Conservation (phyloP, 768 basidiomycete species). For the Podaxis sp. region DNA sequence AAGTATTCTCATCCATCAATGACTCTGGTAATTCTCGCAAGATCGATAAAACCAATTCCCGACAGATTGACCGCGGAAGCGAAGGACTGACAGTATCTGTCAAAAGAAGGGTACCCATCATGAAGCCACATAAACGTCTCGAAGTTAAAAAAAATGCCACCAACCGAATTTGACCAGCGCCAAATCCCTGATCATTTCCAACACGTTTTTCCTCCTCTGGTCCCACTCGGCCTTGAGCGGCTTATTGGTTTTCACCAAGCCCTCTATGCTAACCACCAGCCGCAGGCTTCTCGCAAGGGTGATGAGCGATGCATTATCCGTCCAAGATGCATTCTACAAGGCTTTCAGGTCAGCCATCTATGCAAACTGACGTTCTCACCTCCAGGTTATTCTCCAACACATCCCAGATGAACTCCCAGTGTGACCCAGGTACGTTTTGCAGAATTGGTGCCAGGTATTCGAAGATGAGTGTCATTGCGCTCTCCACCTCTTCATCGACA, state of each 20-base stretch:
- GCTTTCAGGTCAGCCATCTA: not conserved
- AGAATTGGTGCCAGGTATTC: slow-evolving; percentile 79
- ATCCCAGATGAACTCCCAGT: slow-evolving; percentile 95
- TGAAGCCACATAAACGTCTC: not conserved
- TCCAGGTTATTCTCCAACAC: slow-evolving; percentile 86
- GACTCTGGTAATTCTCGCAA: slow-evolving; percentile 63
- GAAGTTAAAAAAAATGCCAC: slow-evolving; percentile 20
- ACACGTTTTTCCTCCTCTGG: slow-evolving; percentile 46
- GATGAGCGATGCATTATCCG: slow-evolving; percentile 57
- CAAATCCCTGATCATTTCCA: slow-evolving; percentile 61
- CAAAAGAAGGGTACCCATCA: slow-evolving; percentile 21
- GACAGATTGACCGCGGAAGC: slow-evolving; percentile 62
- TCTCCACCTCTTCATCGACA: slow-evolving; percentile 76
- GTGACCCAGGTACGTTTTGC: slow-evolving; percentile 80
- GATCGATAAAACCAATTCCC: slow-evolving; percentile 65
- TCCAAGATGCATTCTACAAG: slow-evolving; percentile 54
- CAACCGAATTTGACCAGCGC: slow-evolving; percentile 53
- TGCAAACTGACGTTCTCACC: slow-evolving; percentile 38
- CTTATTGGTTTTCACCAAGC: slow-evolving; percentile 72
- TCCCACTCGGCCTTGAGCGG: slow-evolving; percentile 68
- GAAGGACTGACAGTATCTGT: slow-evolving; percentile 29
- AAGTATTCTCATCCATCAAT: slow-evolving; percentile 59
- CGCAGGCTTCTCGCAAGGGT: slow-evolving; percentile 68
- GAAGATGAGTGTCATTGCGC: slow-evolving; percentile 72
- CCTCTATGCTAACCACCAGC: slow-evolving; percentile 66